These are phyloP conservation scores for Cicer pinnatifidum DNA, from an alignment of 306 rosid genomes.

Conservation along the genomic window DNA sequence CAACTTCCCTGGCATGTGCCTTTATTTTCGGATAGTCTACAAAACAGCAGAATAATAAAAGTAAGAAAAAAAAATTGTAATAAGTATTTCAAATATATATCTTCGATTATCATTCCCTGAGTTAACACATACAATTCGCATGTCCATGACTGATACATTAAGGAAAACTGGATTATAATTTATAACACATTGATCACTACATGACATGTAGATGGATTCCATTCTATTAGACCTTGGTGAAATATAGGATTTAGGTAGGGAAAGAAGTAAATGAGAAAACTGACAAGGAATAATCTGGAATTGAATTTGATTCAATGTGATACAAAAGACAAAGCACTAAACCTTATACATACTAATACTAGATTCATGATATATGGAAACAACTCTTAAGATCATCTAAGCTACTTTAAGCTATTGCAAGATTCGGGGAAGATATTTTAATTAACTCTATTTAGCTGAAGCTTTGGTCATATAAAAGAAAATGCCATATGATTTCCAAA, in stretches of 20 bases:
- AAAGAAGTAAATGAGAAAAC: constrained; percentile 17
- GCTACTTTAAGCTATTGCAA: constrained; percentile 2
- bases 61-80: constrained; percentile 19
- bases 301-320: constrained; percentile 18
- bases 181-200: constrained; percentile 32
- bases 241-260: not conserved
- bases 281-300: not conserved
- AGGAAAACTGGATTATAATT: not conserved
- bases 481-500: constrained; percentile 26
- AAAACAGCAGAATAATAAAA: constrained; percentile 43
- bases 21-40: constrained; percentile 89
- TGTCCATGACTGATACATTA: constrained; percentile 1
- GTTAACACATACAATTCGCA: constrained; percentile 23
- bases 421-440: constrained; percentile 5
- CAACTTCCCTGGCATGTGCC: constrained; percentile 83
- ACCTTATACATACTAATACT: constrained; percentile 9
- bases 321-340: not conserved
- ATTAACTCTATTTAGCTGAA: constrained; percentile 28
- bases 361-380: not conserved
- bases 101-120: constrained; percentile 16
- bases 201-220: constrained; percentile 33
- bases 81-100: constrained; percentile 30
- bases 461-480: constrained; percentile 39
- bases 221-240: constrained; percentile 25
- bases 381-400: constrained; percentile 13